These are phyloP conservation scores for Zychaea mexicana DNA, from an alignment of 371 early-diverging fungal genomes.

Conservation along the genomic window DNA sequence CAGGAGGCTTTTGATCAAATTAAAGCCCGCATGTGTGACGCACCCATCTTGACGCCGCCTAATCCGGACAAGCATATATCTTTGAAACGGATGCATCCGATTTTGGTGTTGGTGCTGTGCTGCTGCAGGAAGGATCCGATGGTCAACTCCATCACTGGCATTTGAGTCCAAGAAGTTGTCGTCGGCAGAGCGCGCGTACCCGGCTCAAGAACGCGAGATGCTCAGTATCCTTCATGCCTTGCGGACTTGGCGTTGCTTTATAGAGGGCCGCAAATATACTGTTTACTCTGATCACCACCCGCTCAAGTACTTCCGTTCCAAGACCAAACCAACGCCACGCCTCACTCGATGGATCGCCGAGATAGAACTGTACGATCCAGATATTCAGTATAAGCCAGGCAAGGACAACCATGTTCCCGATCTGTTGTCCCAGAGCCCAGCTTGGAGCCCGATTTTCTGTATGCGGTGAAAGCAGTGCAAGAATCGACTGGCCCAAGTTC, in stretches of 20 bases:
- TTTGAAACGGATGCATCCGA: constrained; percentile 38
- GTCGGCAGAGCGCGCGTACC: constrained; percentile 12
- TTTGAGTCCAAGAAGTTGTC: constrained; percentile 23
- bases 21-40: background rate
- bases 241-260: constrained; percentile 30
- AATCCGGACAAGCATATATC: constrained; percentile 21
- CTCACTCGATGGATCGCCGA: constrained; percentile 21
- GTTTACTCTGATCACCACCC: constrained; percentile 31
- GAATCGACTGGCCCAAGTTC: constrained; percentile 13
- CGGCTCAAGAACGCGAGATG: constrained; percentile 44
- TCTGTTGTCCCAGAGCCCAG: constrained; percentile 15
- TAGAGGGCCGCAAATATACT: constrained; percentile 21
- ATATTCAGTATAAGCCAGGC: constrained; percentile 30
- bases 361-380: constrained; percentile 20
- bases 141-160: constrained; percentile 36
- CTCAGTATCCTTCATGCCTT: constrained; percentile 37
- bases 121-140: constrained; percentile 21
- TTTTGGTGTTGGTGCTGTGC: constrained; percentile 30
- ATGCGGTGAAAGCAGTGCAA: background rate
- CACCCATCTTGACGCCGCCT: constrained; percentile 18
- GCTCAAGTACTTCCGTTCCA: constrained; percentile 20
- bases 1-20: constrained; percentile 14
- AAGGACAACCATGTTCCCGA: constrained; percentile 27
- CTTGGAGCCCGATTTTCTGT: constrained; percentile 9
- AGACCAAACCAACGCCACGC: constrained; percentile 3